Evolutionary conservation across 345 rosid genomes (phyloP).

Genomic region (Eucalyptus polyanthemos): DNA sequence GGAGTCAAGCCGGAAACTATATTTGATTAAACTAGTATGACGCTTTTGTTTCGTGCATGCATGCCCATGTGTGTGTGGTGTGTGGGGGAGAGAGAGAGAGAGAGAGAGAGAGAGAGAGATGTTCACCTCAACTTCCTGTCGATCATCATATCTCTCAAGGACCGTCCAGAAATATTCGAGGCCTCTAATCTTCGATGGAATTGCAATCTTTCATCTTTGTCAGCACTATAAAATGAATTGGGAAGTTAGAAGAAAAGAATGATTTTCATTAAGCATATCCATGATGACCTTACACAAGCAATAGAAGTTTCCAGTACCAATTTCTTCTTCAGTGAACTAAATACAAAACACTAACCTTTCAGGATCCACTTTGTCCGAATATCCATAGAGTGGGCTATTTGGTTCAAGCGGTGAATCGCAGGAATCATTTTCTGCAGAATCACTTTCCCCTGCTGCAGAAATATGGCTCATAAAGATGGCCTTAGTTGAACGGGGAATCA

Average conservation of each 20-base stretch:
- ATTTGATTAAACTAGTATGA: not conserved
- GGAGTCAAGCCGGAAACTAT: not conserved
- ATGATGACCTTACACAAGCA: not conserved
- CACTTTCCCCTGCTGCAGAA: constrained; percentile 97
- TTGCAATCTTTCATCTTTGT: constrained; percentile 63
- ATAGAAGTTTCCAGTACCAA: not conserved
- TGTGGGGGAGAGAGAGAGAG: rapidly evolving
- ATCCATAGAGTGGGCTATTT: constrained; percentile 87
- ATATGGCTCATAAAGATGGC: constrained; percentile 86
- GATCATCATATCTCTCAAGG: constrained; percentile 59
- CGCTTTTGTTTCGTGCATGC: not conserved
- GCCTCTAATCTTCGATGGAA: constrained; percentile 55
- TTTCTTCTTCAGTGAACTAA: not conserved
- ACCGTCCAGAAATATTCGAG: constrained; percentile 54
- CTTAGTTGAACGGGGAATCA: constrained; percentile 73
- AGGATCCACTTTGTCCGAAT: constrained; percentile 56
- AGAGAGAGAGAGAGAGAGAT: not conserved
- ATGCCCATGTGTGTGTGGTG: not conserved
- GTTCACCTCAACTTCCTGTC: constrained; percentile 75
- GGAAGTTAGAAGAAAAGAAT: not conserved
- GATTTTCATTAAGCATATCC: not conserved
- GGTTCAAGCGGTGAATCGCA: constrained; percentile 99
- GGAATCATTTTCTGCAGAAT: constrained; percentile 97
- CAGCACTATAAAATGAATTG: constrained; percentile 43
- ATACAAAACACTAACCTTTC: constrained; percentile 41